These are phyloP conservation scores for Smittium culicis DNA, from an alignment of 371 early-diverging fungal species.

Conservation along the genomic window DNA sequence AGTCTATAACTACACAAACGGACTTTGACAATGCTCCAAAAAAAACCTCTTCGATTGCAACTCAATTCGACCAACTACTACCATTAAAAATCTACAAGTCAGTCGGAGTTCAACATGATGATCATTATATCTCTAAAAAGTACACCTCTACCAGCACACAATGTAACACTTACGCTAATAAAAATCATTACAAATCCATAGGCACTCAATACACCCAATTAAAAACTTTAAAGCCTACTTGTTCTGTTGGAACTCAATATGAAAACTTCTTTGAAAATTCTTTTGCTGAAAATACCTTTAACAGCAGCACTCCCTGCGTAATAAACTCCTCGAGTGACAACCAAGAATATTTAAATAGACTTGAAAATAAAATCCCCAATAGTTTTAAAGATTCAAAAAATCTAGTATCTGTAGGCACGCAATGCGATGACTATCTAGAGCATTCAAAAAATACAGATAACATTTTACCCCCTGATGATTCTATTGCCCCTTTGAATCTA, in stretches of 20 bases:
- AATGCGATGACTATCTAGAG: no score
- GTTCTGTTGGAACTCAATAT: neutral
- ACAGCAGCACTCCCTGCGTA: no score
- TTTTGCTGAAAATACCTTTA: neutral
- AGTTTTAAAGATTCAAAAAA: no score
- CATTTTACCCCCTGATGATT: no score
- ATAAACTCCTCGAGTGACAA: no score
- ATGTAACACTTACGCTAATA: neutral
- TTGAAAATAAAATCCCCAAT: no score
- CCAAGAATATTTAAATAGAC: no score
- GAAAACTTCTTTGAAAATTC: neutral
- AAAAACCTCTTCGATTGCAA: neutral
- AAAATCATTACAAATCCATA: neutral
- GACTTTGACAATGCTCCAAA: neutral
- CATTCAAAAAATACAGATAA: no score
- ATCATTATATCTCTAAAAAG: neutral
- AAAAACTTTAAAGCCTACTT: neutral
- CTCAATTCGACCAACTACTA: neutral
- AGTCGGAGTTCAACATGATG: neutral
- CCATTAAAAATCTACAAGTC: neutral
- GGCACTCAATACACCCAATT: neutral
- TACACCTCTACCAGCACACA: neutral
- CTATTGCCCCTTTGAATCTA: no score
- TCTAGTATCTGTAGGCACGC: no score
- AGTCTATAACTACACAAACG: no score